Conservation (phyloP, 2,329 filamentous ascomycete species). For the Aureobasidium lini region DNA sequence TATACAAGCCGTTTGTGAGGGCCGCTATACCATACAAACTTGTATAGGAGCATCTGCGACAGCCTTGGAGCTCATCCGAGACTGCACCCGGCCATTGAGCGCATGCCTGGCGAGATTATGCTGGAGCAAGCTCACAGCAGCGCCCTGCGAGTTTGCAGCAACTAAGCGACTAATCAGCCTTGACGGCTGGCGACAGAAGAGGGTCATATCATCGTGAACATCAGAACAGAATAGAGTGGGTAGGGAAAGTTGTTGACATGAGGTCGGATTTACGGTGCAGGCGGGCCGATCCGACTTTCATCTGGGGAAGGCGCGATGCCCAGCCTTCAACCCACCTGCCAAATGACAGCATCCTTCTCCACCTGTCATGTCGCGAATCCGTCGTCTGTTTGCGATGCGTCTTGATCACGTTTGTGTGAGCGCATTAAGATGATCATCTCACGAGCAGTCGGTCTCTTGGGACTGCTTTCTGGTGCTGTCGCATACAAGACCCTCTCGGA, state of each 20-base stretch:
- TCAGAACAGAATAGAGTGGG: background rate
- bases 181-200: constrained; percentile 1
- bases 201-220: background rate
- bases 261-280: background rate
- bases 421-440: constrained; percentile 18
- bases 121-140: background rate
- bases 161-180: background rate
- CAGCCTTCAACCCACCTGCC: background rate
- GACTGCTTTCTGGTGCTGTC: constrained; percentile 25
- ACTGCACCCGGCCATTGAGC: background rate
- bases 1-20: background rate
- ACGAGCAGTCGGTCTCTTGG: constrained; percentile 22
- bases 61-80: background rate
- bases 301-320: background rate
- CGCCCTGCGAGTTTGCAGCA: background rate
- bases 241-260: background rate
- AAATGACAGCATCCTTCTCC: background rate
- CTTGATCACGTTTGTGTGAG: constrained; percentile 15
- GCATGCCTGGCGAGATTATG: background rate
- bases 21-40: background rate
- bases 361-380: background rate
- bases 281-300: background rate
- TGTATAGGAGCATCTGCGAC: background rate
- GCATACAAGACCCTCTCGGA: constrained; percentile 64
- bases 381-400: background rate